phyloP scores from a whole-genome alignment of 495 filamentous ascomycete genomes.

The Xylaria cubensis region DNA sequence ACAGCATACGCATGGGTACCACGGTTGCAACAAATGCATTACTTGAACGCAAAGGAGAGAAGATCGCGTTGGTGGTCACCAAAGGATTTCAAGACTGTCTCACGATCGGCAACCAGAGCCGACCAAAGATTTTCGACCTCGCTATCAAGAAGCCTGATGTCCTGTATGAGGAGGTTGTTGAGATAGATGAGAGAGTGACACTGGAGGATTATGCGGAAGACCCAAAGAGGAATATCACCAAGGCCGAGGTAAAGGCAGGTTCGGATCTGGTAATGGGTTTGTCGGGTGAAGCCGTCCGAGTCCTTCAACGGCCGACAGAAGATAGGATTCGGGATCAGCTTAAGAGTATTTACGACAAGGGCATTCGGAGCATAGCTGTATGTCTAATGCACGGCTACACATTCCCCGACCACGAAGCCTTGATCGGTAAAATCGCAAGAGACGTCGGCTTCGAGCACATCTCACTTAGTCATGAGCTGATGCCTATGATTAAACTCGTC shows the following conservation, averaged over 20 bases:
- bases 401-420: constrained; percentile 74
- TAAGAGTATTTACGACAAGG: constrained; percentile 64
- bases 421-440: constrained; percentile 70
- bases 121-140: constrained; percentile 84
- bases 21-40: constrained; percentile 90
- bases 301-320: constrained; percentile 65
- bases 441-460: constrained; percentile 81
- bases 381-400: constrained; percentile 85
- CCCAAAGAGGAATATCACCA: constrained; percentile 63
- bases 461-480: constrained; percentile 74
- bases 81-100: constrained; percentile 93
- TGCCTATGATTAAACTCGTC: constrained; percentile 94
- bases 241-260: constrained; percentile 55
- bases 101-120: constrained; percentile 83
- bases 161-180: constrained; percentile 75
- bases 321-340: constrained; percentile 60
- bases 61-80: constrained; percentile 88
- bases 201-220: constrained; percentile 89
- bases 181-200: constrained; percentile 84
- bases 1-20: constrained; percentile 87
- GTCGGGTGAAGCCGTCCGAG: constrained; percentile 72
- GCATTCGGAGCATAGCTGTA: constrained; percentile 74
- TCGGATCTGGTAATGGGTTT: constrained; percentile 69
- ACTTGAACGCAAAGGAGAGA: constrained; percentile 92
- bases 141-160: constrained; percentile 81